Evolutionary conservation across 2,329 filamentous ascomycete species (phyloP).

Genomic region (Pyricularia sp.): DNA sequence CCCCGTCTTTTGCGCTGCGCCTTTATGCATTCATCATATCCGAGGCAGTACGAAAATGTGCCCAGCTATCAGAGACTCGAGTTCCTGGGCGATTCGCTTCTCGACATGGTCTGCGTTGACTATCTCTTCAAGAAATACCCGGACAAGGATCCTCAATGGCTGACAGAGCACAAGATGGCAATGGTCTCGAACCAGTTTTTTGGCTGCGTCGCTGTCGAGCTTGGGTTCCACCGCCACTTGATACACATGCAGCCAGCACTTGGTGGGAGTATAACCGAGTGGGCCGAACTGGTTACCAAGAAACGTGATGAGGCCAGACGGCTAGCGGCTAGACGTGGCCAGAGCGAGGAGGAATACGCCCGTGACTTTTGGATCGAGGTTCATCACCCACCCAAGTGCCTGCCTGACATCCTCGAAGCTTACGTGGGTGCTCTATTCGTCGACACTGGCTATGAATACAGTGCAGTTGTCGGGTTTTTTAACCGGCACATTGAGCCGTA

Average conservation of each 20-base stretch:
- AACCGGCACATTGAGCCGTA: slow-evolving; percentile 57
- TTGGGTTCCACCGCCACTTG: slow-evolving; percentile 67
- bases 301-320: slow-evolving; percentile 21
- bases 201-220: slow-evolving; percentile 62
- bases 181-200: slow-evolving; percentile 97
- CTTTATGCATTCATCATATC: slow-evolving; percentile 78
- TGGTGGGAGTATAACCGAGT: slow-evolving; percentile 34
- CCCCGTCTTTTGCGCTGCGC: slow-evolving; percentile 69
- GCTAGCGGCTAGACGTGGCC: slow-evolving; percentile 20
- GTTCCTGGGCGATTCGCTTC: slow-evolving; percentile 78
- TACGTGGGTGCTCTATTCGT: slow-evolving; percentile 87
- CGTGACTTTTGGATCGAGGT: slow-evolving; percentile 58
- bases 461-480: slow-evolving; percentile 65
- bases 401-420: slow-evolving; percentile 81
- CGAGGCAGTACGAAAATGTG: slow-evolving; percentile 59
- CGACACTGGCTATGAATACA: slow-evolving; percentile 69
- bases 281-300: slow-evolving; percentile 42
- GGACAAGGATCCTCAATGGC: slow-evolving; percentile 79
- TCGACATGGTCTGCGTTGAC: slow-evolving; percentile 77
- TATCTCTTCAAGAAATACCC: slow-evolving; percentile 69
- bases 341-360: slow-evolving; percentile 25
- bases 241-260: slow-evolving; percentile 35
- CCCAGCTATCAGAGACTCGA: slow-evolving; percentile 86
- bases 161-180: slow-evolving; percentile 98
- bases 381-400: slow-evolving; percentile 53